Evolutionary conservation across 805 yeast species (phyloP).

Genomic region (Monosporozyma siamensis): DNA sequence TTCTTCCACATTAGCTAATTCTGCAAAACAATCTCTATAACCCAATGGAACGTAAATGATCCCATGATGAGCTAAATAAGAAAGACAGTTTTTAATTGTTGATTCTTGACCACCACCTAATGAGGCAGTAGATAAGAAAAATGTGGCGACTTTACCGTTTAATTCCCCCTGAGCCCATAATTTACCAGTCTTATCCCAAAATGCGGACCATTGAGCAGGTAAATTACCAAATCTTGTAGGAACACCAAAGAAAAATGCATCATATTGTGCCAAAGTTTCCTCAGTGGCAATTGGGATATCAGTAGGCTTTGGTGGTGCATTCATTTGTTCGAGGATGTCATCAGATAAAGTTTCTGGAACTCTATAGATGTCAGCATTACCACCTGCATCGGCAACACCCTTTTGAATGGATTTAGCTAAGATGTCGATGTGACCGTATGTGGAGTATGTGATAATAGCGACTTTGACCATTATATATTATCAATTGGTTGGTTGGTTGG

Average conservation of each 20-base stretch:
- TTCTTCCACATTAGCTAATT: conserved; percentile 50
- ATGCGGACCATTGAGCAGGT: conserved; percentile 70
- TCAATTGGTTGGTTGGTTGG: too few species aligned
- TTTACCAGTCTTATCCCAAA: conserved; percentile 76
- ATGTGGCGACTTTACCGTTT: conserved; percentile 67
- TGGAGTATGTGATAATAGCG: conserved; percentile 58
- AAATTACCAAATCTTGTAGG: conserved; percentile 74
- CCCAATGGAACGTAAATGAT: conserved; percentile 73
- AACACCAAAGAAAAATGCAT: conserved; percentile 68
- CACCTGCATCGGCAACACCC: conserved; percentile 68
- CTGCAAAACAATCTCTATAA: conserved; percentile 48
- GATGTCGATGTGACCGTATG: conserved; percentile 66
- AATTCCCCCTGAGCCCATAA: conserved; percentile 67
- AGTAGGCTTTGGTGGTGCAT: conserved; percentile 56
- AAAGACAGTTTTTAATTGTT: conserved; percentile 53
- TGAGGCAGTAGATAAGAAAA: conserved; percentile 62
- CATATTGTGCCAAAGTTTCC: conserved; percentile 51
- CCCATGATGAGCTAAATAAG: conserved; percentile 69
- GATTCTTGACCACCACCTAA: conserved; percentile 76
- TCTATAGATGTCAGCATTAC: conserved; percentile 59
- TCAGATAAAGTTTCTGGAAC: conserved; percentile 67
- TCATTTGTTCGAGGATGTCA: conserved; percentile 47
- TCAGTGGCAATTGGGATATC: conserved; percentile 48
- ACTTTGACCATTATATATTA: conserved; percentile 26
- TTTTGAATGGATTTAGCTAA: conserved; percentile 59